phyloP scores from a whole-genome alignment of 441 rosid genomes.

The Pelargonium myrrhifolium region DNA sequence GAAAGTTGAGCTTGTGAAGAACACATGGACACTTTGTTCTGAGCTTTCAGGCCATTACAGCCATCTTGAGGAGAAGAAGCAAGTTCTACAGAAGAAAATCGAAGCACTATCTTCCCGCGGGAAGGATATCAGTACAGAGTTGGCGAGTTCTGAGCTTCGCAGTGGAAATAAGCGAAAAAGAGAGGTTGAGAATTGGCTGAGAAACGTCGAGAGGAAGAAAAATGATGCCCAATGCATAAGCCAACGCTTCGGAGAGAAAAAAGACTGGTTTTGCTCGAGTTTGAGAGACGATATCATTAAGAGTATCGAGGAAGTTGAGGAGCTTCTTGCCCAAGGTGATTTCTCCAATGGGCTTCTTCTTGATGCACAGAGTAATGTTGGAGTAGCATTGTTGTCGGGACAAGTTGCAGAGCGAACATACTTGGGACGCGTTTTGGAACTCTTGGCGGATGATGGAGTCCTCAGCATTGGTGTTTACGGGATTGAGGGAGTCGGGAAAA shows the following conservation, averaged over 20 bases:
- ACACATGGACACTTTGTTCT: not conserved
- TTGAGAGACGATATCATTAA: not conserved
- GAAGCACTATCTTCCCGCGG: not conserved
- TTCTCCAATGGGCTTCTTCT: not conserved
- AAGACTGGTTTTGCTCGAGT: not conserved
- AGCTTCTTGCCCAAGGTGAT: not conserved
- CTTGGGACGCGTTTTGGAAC: not conserved
- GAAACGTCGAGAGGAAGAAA: not conserved
- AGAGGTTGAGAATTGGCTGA: not conserved
- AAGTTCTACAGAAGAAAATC: not conserved
- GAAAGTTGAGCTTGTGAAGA: not conserved
- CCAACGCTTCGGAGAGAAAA: not conserved
- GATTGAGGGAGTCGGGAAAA: not conserved
- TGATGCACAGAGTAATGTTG: not conserved
- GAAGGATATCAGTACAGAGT: not conserved
- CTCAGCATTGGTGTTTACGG: not conserved
- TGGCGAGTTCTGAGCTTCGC: not conserved
- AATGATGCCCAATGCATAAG: not conserved
- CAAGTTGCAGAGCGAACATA: not conserved
- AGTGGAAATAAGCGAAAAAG: not conserved
- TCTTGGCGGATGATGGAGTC: not conserved
- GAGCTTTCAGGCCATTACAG: not conserved
- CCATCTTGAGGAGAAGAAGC: not conserved
- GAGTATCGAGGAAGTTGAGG: not conserved
- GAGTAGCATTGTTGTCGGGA: not conserved